Evolutionary conservation across 805 yeast species (phyloP).

Genomic region (Candida qinlingensis): DNA sequence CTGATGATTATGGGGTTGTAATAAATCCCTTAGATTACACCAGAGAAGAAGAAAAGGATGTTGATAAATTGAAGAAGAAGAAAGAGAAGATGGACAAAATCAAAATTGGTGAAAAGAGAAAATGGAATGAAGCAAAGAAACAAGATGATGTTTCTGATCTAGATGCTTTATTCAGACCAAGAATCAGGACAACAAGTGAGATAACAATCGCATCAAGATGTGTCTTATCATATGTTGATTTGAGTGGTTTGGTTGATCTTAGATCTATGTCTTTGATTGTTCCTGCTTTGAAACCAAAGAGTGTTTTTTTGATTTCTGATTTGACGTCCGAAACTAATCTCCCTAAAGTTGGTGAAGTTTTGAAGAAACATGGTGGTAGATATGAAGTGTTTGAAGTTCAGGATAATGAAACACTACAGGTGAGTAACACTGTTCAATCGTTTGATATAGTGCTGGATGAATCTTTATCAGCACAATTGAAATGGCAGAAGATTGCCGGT

Average conservation of each 20-base stretch:
- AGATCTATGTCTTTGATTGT: slow-evolving; percentile 76
- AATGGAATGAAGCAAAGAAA: slow-evolving; percentile 35
- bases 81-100: slow-evolving; percentile 21
- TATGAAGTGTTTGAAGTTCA: slow-evolving; percentile 29
- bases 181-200: slow-evolving; percentile 32
- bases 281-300: slow-evolving; percentile 73
- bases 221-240: slow-evolving; percentile 69
- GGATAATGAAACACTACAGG: slow-evolving; percentile 37
- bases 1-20: slow-evolving; percentile 85
- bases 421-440: slow-evolving; percentile 50
- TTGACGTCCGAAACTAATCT: slow-evolving; percentile 23
- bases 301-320: slow-evolving; percentile 55
- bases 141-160: slow-evolving; percentile 47
- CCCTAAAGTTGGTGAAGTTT: slow-evolving; percentile 10
- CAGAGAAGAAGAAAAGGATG: slow-evolving; percentile 42
- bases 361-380: slow-evolving; percentile 22
- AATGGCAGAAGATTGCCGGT: slow-evolving; percentile 83
- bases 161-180: slow-evolving; percentile 50
- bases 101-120: slow-evolving; percentile 30
- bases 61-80: slow-evolving; percentile 24
- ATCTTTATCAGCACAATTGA: slow-evolving; percentile 48
- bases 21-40: slow-evolving; percentile 62
- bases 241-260: slow-evolving; percentile 78
- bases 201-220: slow-evolving; percentile 52
- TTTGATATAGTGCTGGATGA: slow-evolving; percentile 68